Evolutionary conservation across 108 stramenopile genomes (phyloP).

Genomic region (Cyclotella sp.): DNA sequence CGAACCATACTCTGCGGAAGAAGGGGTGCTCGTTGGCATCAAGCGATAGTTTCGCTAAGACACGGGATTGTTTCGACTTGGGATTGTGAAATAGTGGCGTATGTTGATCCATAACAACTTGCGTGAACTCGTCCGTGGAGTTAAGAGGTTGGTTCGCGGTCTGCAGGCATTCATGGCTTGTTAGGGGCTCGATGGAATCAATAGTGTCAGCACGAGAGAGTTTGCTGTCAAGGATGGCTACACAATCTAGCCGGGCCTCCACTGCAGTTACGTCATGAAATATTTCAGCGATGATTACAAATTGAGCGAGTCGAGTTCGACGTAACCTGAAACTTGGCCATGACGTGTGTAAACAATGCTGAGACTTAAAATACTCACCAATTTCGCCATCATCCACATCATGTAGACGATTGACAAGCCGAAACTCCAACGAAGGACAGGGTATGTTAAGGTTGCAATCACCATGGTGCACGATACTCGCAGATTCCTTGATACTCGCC

Average conservation of each 20-base stretch:
- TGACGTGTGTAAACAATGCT: too few relatives aligned
- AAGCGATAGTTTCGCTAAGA: conserved; percentile 70
- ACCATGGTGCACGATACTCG: background rate
- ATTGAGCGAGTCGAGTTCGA: background rate
- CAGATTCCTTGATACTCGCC: conserved; percentile 3
- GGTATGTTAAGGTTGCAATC: conserved; percentile 45
- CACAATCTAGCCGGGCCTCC: conserved; percentile 74
- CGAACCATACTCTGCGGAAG: conserved; percentile 81
- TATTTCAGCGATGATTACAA: background rate
- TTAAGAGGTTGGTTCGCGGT: background rate
- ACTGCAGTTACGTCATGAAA: conserved; percentile 17
- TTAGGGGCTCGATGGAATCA: background rate
- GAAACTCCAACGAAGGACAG: conserved; percentile 80
- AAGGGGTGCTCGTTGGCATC: conserved; percentile 81
- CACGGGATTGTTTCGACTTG: conserved; percentile 48
- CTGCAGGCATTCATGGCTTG: background rate
- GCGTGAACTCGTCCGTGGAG: background rate
- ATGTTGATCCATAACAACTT: background rate
- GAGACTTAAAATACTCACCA: conserved; percentile 24
- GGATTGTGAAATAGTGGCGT: background rate
- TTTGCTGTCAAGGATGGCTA: conserved; percentile 71
- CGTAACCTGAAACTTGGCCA: too few relatives aligned
- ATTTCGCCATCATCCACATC: conserved; percentile 70
- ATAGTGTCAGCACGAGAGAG: background rate
- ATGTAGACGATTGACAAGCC: conserved; percentile 78